Conservation (phyloP, 768 basidiomycete genomes). For the Collybia sp. region DNA sequence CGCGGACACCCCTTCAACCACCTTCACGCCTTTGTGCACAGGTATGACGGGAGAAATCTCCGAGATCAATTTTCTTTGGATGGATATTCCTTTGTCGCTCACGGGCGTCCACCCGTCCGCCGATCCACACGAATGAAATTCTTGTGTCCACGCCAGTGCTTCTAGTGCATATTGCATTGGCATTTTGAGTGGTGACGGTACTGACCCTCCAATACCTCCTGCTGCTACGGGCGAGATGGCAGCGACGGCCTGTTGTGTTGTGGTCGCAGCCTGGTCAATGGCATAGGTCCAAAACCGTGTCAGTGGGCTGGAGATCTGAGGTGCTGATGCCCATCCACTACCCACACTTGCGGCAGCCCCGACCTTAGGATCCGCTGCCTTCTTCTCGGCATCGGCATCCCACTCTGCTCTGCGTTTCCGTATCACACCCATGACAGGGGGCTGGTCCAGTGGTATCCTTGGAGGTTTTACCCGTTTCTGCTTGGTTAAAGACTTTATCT, state of each 20-base stretch:
- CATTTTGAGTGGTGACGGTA: constrained; percentile 49
- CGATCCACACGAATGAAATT: constrained; percentile 54
- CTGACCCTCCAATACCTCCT: constrained; percentile 29
- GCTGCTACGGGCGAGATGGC: constrained; percentile 60
- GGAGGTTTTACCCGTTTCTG: constrained; percentile 83
- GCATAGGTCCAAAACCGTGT: constrained; percentile 70
- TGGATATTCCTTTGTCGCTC: constrained; percentile 68
- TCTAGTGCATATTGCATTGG: constrained; percentile 83
- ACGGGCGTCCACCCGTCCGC: constrained; percentile 71
- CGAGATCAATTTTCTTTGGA: constrained; percentile 71
- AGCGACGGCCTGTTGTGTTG: constrained; percentile 75
- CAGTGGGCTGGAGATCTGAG: constrained; percentile 66
- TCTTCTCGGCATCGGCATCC: constrained; percentile 46
- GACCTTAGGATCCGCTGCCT: constrained; percentile 13
- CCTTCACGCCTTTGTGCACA: constrained; percentile 83
- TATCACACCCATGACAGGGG: constrained; percentile 72
- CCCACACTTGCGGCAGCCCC: constrained; percentile 6
- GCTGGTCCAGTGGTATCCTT: constrained; percentile 91
- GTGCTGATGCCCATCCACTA: constrained; percentile 50
- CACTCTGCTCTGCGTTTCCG: constrained; percentile 69
- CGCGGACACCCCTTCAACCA: constrained; percentile 90
- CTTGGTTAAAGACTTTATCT: constrained; percentile 78
- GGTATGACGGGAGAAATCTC: constrained; percentile 79
- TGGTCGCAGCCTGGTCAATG: constrained; percentile 66
- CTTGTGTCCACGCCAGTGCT: constrained; percentile 75